A percentile compares a stretch with the other conserved stretches of the same genome.
Conservation (phyloP, 2,329 filamentous ascomycete genomes). For the Verticillium longisporum region DNA sequence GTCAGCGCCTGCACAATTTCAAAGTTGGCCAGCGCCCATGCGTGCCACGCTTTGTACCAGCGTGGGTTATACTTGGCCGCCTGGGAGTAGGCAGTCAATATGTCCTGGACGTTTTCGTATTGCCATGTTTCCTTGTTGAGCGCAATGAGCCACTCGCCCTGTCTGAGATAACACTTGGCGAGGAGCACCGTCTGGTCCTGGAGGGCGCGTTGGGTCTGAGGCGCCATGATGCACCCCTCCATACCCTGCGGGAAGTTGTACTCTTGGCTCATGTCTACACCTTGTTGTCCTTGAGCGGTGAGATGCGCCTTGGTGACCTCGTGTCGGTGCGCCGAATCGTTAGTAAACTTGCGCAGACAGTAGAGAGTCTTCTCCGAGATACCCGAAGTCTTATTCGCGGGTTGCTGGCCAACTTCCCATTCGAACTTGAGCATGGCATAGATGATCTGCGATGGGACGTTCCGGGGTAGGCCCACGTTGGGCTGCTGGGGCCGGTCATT, state of each 20-base stretch:
- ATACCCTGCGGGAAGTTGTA: conserved; percentile 43
- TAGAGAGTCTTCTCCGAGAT: conserved; percentile 49
- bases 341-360: conserved; percentile 55
- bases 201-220: conserved; percentile 44
- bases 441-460: conserved; percentile 68
- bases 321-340: conserved; percentile 48
- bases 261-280: conserved; percentile 36
- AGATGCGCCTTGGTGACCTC: conserved; percentile 47
- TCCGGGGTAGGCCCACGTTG: conserved; percentile 29
- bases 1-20: conserved; percentile 86
- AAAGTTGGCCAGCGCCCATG: conserved; percentile 97
- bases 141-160: conserved; percentile 91
- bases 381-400: conserved; percentile 30
- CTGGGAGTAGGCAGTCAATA: conserved; percentile 82
- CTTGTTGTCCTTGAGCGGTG: conserved; percentile 36
- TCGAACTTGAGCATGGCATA: conserved; percentile 98
- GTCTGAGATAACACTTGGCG: conserved; percentile 91
- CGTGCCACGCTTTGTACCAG: conserved; percentile 99
- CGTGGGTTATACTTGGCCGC: conserved; percentile 90
- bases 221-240: conserved; percentile 31
- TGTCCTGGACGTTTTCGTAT: conserved; percentile 76
- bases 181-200: conserved; percentile 64
- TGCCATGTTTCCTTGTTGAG: conserved; percentile 87
- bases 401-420: conserved; percentile 76
- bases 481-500: conserved; percentile 27